Conservation (phyloP, 257 asterid species). For the Plantago ovata region DNA sequence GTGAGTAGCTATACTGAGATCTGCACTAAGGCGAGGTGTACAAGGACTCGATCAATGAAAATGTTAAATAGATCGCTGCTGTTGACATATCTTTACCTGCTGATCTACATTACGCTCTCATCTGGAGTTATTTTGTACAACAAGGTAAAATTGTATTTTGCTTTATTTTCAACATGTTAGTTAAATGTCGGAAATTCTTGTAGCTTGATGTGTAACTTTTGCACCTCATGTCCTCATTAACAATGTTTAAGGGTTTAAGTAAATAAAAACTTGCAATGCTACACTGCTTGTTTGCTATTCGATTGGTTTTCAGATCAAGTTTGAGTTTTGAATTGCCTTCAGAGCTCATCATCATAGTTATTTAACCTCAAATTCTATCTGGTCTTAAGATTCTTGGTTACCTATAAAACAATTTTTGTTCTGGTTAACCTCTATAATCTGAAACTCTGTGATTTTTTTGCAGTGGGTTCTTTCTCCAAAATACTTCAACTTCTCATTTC, state of each 20-base stretch:
- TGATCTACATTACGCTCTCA: constrained; percentile 58
- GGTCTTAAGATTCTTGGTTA: neutral
- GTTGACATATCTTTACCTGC: constrained; percentile 63
- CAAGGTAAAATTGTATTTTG: constrained; percentile 38
- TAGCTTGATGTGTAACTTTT: neutral
- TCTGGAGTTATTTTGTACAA: constrained; percentile 68
- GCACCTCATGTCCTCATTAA: neutral
- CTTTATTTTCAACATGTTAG: neutral
- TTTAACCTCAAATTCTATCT: neutral
- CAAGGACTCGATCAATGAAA: constrained; percentile 23
- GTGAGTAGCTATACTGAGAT: constrained; percentile 8
- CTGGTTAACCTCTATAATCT: constrained; percentile 7
- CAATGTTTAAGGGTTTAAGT: neutral
- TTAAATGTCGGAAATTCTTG: neutral
- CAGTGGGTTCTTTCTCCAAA: constrained; percentile 95
- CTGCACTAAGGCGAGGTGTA: constrained; percentile 9
- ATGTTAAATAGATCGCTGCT: constrained; percentile 50
- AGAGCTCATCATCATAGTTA: no score
- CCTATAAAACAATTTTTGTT: neutral
- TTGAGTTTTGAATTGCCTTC: no score
- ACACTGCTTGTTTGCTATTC: neutral
- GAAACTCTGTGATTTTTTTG: constrained; percentile 20
- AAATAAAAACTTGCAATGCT: neutral
- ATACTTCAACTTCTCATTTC: constrained; percentile 77
- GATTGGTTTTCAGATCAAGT: neutral